Evolutionary conservation across 2,329 filamentous ascomycete genomes (phyloP).

Genomic region (Septoria petroselini): DNA sequence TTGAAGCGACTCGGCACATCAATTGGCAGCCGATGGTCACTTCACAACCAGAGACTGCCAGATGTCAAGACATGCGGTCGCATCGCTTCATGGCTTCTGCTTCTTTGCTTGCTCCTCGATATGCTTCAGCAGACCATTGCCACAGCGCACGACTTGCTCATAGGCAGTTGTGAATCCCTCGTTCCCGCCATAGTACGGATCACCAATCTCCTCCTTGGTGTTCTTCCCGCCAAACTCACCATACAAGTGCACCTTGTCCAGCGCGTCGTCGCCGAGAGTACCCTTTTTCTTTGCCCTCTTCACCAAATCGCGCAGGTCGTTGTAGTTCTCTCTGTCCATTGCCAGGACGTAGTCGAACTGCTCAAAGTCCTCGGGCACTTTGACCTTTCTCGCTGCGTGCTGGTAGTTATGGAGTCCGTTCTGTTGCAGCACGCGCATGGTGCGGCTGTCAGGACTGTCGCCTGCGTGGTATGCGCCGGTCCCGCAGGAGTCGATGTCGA

Average conservation of each 20-base stretch:
- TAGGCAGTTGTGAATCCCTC: conserved; percentile 84
- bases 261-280: conserved; percentile 31
- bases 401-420: conserved; percentile 69
- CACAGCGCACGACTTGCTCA: conserved; percentile 75
- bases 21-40: no score
- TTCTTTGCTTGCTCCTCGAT: conserved; percentile 43
- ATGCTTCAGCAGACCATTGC: conserved; percentile 68
- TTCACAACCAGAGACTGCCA: no score
- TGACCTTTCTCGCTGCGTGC: conserved; percentile 73
- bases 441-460: conserved; percentile 74
- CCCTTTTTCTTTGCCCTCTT: conserved; percentile 48
- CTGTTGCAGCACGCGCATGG: conserved; percentile 70
- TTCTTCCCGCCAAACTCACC: conserved; percentile 69
- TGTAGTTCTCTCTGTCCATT: conserved; percentile 84
- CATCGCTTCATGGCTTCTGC: no score
- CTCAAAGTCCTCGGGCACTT: conserved; percentile 66
- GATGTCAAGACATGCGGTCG: no score
- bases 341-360: conserved; percentile 90
- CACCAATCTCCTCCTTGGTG: conserved; percentile 67
- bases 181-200: conserved; percentile 83
- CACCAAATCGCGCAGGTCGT: conserved; percentile 62
- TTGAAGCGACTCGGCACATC: no score
- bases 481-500: conserved; percentile 78
- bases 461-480: conserved; percentile 84
- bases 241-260: conserved; percentile 60